Evolutionary conservation across 2,329 filamentous ascomycete genomes (phyloP).

Genomic region (Paecilomyces formosus): DNA sequence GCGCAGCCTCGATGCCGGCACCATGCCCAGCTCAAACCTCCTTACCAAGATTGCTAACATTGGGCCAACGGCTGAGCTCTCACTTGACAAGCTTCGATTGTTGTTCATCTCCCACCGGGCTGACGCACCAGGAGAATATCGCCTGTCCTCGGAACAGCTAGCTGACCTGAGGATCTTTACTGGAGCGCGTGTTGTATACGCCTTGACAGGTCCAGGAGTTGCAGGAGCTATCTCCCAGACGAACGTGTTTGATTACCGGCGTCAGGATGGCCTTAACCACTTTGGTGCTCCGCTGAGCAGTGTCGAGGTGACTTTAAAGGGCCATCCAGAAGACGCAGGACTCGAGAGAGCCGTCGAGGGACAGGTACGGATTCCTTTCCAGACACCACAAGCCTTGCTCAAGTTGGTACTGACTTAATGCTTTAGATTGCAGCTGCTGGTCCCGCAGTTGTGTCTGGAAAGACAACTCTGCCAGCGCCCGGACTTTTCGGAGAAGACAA

Average conservation of each 20-base stretch:
- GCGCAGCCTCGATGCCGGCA: conserved; percentile 62
- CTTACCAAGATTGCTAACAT: conserved; percentile 41
- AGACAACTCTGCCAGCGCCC: conserved; percentile 55
- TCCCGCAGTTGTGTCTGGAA: conserved; percentile 63
- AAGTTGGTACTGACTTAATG: conserved; percentile 8
- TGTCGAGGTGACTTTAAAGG: conserved; percentile 65
- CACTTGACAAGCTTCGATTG: conserved; percentile 65
- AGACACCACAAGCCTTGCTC: neutral
- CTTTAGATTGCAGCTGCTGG: conserved; percentile 63
- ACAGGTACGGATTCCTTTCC: conserved; percentile 45
- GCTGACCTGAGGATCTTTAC: conserved; percentile 78
- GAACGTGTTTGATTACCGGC: conserved; percentile 77
- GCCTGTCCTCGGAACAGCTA: conserved; percentile 61
- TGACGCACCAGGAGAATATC: conserved; percentile 52
- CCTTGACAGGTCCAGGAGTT: conserved; percentile 72
- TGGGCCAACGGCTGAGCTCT: conserved; percentile 32
- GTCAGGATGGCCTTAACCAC: conserved; percentile 47
- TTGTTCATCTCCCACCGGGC: conserved; percentile 71
- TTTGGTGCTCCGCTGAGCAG: conserved; percentile 78
- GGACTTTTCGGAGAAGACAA: conserved; percentile 65
- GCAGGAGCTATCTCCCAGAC: conserved; percentile 86
- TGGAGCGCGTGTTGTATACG: conserved; percentile 74
- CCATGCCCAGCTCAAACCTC: conserved; percentile 61
- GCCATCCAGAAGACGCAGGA: conserved; percentile 23
- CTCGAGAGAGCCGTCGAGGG: conserved; percentile 44